Evolutionary conservation across 257 asterid genomes (phyloP).

Genomic region (Nicotiana attenuata): DNA sequence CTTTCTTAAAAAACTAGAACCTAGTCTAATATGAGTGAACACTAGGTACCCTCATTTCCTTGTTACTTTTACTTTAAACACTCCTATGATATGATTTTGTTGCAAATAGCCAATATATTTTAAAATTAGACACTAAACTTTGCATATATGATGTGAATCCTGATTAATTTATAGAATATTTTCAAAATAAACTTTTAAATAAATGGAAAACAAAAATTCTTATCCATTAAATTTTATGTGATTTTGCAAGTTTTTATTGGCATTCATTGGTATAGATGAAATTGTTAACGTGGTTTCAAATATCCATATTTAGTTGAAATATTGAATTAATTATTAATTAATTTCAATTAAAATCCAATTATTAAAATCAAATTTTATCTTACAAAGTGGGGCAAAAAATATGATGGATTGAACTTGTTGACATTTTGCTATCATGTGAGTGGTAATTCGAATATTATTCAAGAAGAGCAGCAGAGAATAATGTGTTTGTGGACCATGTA

Average conservation of each 20-base stretch:
- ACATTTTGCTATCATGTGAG: background rate
- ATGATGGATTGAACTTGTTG: background rate
- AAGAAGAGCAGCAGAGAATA: background rate
- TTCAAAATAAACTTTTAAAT: background rate
- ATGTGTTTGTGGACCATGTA: slow-evolving; percentile 4
- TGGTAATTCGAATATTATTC: slow-evolving; percentile 3
- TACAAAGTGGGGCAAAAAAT: background rate
- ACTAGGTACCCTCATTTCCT: background rate
- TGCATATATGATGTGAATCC: background rate
- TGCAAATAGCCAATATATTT: background rate
- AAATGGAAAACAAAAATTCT: background rate
- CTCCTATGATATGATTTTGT: background rate
- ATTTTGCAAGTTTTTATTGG: background rate
- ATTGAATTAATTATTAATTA: background rate
- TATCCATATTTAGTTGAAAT: background rate
- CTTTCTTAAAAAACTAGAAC: background rate
- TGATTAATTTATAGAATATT: background rate
- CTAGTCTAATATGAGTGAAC: background rate
- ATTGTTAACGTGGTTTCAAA: background rate
- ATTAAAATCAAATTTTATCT: background rate
- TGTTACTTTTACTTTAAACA: background rate
- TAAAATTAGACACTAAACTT: background rate
- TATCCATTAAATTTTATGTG: background rate
- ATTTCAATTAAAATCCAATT: background rate
- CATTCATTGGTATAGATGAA: background rate